Conservation (phyloP, 257 asterid genomes). For the Schizonepeta tenuifolia region DNA sequence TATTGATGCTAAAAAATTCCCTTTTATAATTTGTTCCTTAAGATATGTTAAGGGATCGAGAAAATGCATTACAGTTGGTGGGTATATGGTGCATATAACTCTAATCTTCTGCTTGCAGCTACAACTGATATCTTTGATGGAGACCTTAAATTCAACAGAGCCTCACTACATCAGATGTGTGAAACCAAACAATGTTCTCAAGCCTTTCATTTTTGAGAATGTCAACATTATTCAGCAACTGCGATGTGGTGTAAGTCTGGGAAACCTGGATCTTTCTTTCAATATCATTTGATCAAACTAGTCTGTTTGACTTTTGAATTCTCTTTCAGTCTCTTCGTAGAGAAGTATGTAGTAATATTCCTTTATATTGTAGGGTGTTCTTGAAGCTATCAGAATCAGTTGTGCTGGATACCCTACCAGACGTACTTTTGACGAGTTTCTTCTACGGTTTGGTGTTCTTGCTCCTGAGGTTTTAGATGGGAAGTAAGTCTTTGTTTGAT, state of each 20-base stretch:
- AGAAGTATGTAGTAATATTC: conserved; percentile 21
- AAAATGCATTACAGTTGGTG: conserved; percentile 19
- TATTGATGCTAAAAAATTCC: conserved; percentile 4
- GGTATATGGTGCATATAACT: conserved; percentile 36
- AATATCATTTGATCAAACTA: conserved; percentile 28
- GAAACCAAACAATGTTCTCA: conserved; percentile 89
- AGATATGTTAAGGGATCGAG: conserved; percentile 16
- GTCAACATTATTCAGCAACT: conserved; percentile 87
- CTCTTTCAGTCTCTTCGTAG: conserved; percentile 9
- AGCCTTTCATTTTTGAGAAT: conserved; percentile 96
- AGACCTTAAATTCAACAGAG: conserved; percentile 87
- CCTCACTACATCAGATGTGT: conserved; percentile 99
- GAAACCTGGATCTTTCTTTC: conserved; percentile 29
- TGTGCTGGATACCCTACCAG: conserved; percentile 99
- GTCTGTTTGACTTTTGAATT: conserved; percentile 25
- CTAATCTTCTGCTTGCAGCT: conserved; percentile 60
- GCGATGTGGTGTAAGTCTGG: conserved; percentile 95
- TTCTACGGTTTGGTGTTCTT: conserved; percentile 98
- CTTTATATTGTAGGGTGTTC: conserved; percentile 72
- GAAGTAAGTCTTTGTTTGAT: conserved; percentile 56
- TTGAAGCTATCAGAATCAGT: conserved; percentile 98
- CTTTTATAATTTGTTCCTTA: conserved; percentile 1
- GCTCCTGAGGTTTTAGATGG: conserved; percentile 75
- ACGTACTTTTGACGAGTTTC: conserved; percentile 95
- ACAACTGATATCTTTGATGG: conserved; percentile 98